These are phyloP conservation scores for Epichloe coenophiala DNA, from an alignment of 2,329 filamentous ascomycete genomes.

Conservation along the genomic window DNA sequence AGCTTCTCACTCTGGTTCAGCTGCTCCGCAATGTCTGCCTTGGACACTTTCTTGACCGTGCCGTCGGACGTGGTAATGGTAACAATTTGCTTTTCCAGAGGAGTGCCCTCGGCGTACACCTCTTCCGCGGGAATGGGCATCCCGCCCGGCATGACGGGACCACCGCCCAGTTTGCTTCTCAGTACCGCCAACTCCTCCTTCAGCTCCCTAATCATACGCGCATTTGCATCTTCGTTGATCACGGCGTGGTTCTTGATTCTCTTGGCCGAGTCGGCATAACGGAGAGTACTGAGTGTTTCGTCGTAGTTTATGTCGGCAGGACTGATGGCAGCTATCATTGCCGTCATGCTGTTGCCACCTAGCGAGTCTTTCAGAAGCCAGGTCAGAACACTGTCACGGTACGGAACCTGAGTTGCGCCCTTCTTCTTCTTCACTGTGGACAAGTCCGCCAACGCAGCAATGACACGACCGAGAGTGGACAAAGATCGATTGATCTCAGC, in stretches of 20 bases:
- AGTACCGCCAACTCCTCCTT: slow-evolving; percentile 87
- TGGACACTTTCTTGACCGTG: slow-evolving; percentile 84
- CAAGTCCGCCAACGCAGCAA: slow-evolving; percentile 84
- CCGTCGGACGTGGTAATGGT: slow-evolving; percentile 83
- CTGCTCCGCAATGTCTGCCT: slow-evolving; percentile 95
- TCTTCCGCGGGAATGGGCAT: slow-evolving; percentile 51
- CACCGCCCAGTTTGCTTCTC: slow-evolving; percentile 67
- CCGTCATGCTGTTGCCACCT: slow-evolving; percentile 97
- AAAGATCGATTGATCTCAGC: slow-evolving; percentile 97
- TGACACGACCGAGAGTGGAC: slow-evolving; percentile 92
- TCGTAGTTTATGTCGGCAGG: slow-evolving; percentile 99
- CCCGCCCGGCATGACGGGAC: slow-evolving; percentile 31
- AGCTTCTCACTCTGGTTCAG: slow-evolving; percentile 93
- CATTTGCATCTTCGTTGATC: slow-evolving; percentile 97
- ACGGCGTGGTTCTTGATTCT: slow-evolving; percentile 99
- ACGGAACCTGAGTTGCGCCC: slow-evolving; percentile 67
- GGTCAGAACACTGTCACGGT: slow-evolving; percentile 90
- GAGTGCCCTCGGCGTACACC: slow-evolving; percentile 83
- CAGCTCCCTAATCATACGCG: slow-evolving; percentile 93
- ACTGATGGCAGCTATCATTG: slow-evolving; percentile 98
- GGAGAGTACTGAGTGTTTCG: slow-evolving; percentile 85
- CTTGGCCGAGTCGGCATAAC: slow-evolving; percentile 96
- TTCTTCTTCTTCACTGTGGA: slow-evolving; percentile 76
- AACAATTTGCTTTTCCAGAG: slow-evolving; percentile 89
- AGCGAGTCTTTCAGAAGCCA: slow-evolving; percentile 96